These are phyloP conservation scores for Myriangium duriaei DNA, from an alignment of 2,329 filamentous ascomycete genomes.

Conservation along the genomic window DNA sequence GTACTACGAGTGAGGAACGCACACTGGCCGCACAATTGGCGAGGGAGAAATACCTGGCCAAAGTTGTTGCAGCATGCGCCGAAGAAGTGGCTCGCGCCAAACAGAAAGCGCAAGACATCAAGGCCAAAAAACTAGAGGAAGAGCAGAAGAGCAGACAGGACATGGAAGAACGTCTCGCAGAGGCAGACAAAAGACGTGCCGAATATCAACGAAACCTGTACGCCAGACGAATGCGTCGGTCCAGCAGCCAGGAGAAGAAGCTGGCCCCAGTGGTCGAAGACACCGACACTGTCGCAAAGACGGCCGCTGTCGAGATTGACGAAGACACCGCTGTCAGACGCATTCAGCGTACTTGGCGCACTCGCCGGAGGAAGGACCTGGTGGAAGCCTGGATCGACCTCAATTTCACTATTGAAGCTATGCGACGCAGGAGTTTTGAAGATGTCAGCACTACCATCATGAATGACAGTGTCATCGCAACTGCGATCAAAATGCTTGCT, in stretches of 20 bases:
- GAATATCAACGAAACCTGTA: conserved; percentile 39
- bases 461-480: conserved; percentile 51
- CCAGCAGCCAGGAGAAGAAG: conserved; percentile 37
- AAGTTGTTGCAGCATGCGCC: conserved; percentile 68
- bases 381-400: conserved; percentile 55
- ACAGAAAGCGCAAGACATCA: conserved; percentile 69
- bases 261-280: conserved; percentile 37
- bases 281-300: conserved; percentile 36
- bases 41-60: conserved; percentile 66
- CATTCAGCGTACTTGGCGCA: conserved; percentile 61
- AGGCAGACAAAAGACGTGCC: conserved; percentile 58
- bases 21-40: conserved; percentile 66
- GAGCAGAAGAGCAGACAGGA: conserved; percentile 55
- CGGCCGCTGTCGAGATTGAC: conserved; percentile 29
- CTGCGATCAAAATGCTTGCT: conserved; percentile 54
- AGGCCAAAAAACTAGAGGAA: conserved; percentile 66
- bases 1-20: conserved; percentile 58
- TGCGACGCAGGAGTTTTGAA: conserved; percentile 60
- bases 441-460: conserved; percentile 57
- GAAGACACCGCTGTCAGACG: conserved; percentile 50
- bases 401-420: conserved; percentile 56
- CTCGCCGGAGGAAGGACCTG: conserved; percentile 42
- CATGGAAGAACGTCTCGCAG: conserved; percentile 69
- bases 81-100: conserved; percentile 75
- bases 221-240: conserved; percentile 30